phyloP scores from a whole-genome alignment of 148 eudicot species.

The Cornus kousa region DNA sequence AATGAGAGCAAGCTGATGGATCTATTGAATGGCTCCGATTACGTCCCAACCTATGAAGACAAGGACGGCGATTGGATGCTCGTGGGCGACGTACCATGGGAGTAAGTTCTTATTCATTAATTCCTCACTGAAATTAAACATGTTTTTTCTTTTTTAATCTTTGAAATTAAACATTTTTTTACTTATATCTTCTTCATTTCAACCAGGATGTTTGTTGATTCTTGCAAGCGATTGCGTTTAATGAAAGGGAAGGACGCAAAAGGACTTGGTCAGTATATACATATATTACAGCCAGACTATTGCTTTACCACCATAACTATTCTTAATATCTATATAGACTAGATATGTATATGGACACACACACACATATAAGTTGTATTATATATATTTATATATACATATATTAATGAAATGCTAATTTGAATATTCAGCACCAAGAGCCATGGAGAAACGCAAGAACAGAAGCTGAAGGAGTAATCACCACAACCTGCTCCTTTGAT shows the following conservation, averaged over 20 bases:
- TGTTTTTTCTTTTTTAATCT: background rate
- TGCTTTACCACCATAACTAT: too few relatives aligned
- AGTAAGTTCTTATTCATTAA: conserved; percentile 35
- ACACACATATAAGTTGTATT: background rate
- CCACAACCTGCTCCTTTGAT: conserved; percentile 49
- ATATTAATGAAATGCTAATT: background rate
- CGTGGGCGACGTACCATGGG: conserved; percentile 94
- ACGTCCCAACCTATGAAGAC: conserved; percentile 83
- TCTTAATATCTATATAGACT: too few relatives aligned
- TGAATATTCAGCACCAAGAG: conserved; percentile 50
- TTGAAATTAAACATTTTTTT: background rate
- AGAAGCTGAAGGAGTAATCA: conserved; percentile 28
- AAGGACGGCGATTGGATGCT: conserved; percentile 96
- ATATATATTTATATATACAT: background rate
- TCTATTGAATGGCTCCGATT: conserved; percentile 70
- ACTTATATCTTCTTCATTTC: background rate
- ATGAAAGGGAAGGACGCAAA: conserved; percentile 66
- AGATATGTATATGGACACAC: background rate
- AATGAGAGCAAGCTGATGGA: conserved; percentile 84
- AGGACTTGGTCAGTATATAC: conserved; percentile 50
- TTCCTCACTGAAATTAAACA: background rate
- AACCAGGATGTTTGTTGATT: conserved; percentile 55
- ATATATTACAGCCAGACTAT: background rate
- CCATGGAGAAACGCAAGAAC: conserved; percentile 67
- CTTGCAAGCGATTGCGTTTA: conserved; percentile 62